Evolutionary conservation across 2,329 filamentous ascomycete species (phyloP).

Genomic region (Fusarium sp.): DNA sequence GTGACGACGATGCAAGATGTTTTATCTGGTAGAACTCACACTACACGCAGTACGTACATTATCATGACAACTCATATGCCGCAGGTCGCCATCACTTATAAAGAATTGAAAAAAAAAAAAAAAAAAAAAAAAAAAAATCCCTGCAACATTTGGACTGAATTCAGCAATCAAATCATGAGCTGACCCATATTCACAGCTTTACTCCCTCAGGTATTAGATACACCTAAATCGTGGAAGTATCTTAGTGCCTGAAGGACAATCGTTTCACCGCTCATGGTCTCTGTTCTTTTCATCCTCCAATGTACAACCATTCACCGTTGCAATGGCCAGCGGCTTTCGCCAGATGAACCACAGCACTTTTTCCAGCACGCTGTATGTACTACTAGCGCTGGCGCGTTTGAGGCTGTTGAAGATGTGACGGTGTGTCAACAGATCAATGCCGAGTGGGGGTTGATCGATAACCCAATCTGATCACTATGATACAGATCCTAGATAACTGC

Average conservation of each 20-base stretch:
- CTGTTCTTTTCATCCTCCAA: constrained; percentile 7
- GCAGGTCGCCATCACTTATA: neutral
- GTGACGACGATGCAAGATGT: neutral
- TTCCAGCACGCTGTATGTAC: constrained; percentile 14
- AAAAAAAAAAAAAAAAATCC: too few species aligned
- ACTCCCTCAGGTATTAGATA: too few species aligned
- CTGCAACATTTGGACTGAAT: neutral
- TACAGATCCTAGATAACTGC: neutral
- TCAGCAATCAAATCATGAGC: neutral
- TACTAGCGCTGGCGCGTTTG: constrained; percentile 30
- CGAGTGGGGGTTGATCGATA: constrained; percentile 18
- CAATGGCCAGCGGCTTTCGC: neutral
- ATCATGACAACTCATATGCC: constrained; percentile 18
- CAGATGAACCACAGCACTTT: neutral
- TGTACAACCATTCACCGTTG: constrained; percentile 7
- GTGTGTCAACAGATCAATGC: constrained; percentile 3
- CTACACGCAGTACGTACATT: neutral
- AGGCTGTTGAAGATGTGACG: constrained; percentile 27
- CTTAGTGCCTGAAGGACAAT: constrained; percentile 9
- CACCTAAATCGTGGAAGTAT: neutral
- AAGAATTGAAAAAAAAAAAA: too few species aligned
- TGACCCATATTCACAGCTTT: constrained; percentile 4
- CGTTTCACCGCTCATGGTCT: constrained; percentile 27
- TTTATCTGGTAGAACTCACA: neutral
- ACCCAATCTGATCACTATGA: neutral